Conservation (phyloP, 371 early-diverging fungal genomes). For the Choanephora cucurbitarum region DNA sequence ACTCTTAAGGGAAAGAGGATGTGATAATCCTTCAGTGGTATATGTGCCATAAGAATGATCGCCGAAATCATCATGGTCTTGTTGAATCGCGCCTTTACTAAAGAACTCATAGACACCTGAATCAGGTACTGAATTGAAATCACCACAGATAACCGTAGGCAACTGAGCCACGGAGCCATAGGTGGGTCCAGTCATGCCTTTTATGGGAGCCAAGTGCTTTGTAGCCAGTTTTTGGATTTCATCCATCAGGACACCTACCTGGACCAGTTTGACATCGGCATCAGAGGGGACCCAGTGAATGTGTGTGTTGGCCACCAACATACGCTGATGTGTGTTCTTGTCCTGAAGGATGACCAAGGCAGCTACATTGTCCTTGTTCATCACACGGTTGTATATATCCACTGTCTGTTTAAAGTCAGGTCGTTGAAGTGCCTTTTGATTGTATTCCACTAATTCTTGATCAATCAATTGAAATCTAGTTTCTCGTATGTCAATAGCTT, state of each 20-base stretch:
- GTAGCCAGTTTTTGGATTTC: slow-evolving; percentile 68
- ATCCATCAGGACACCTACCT: slow-evolving; percentile 94
- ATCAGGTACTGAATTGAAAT: slow-evolving; percentile 94
- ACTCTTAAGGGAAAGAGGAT: slow-evolving; percentile 80
- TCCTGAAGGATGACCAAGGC: slow-evolving; percentile 86
- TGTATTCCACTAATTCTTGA: slow-evolving; percentile 88
- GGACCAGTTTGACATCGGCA: slow-evolving; percentile 98
- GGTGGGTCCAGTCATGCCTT: neutral
- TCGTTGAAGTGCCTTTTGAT: slow-evolving; percentile 87
- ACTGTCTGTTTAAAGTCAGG: slow-evolving; percentile 88
- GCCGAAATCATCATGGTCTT: slow-evolving; percentile 86
- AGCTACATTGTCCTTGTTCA: slow-evolving; percentile 98
- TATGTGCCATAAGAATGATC: slow-evolving; percentile 84
- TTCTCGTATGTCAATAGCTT: too few species aligned
- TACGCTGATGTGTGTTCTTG: slow-evolving; percentile 65
- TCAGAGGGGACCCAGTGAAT: slow-evolving; percentile 93
- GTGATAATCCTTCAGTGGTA: slow-evolving; percentile 81
- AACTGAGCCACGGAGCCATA: slow-evolving; percentile 45
- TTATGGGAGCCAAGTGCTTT: slow-evolving; percentile 43
- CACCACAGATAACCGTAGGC: slow-evolving; percentile 87
- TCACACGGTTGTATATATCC: slow-evolving; percentile 93
- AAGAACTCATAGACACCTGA: slow-evolving; percentile 95
- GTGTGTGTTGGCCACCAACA: slow-evolving; percentile 93
- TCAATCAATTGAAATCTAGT: slow-evolving; percentile 64
- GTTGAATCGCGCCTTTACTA: slow-evolving; percentile 64